Conservation (phyloP, 2,329 filamentous ascomycete genomes). For the Ophiostoma quercus region DNA sequence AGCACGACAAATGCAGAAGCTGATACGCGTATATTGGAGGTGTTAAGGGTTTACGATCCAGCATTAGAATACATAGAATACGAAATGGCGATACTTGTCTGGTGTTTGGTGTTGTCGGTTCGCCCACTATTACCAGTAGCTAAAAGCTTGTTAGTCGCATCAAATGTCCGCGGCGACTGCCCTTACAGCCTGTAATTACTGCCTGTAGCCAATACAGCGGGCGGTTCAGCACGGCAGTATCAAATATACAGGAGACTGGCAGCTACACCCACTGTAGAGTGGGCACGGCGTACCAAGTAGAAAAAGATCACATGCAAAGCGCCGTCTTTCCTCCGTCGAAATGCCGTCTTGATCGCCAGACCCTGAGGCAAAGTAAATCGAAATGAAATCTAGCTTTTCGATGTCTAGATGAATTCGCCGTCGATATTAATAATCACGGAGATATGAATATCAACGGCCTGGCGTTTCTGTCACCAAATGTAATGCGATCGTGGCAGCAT, state of each 20-base stretch:
- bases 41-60: not conserved
- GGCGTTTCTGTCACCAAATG: not conserved
- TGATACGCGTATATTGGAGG: not conserved
- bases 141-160: not conserved
- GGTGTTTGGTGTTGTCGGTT: not conserved
- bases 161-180: slow-evolving; percentile 14
- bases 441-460: not conserved
- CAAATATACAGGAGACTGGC: not conserved
- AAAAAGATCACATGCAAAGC: slow-evolving; percentile 11
- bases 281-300: not conserved
- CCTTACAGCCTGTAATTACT: not conserved
- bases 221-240: not conserved
- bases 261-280: not conserved
- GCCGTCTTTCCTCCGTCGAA: slow-evolving; percentile 1
- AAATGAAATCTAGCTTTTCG: not conserved
- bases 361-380: not conserved
- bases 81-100: not conserved
- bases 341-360: slow-evolving; percentile 3
- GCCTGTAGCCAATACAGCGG: not conserved
- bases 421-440: not conserved
- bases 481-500: not conserved
- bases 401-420: not conserved
- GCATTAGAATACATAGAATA: not conserved
- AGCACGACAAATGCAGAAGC: not conserved
- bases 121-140: not conserved